These are phyloP conservation scores for Dactylis glomerata DNA, from an alignment of 176 grass and related monocot species.

Conservation along the genomic window DNA sequence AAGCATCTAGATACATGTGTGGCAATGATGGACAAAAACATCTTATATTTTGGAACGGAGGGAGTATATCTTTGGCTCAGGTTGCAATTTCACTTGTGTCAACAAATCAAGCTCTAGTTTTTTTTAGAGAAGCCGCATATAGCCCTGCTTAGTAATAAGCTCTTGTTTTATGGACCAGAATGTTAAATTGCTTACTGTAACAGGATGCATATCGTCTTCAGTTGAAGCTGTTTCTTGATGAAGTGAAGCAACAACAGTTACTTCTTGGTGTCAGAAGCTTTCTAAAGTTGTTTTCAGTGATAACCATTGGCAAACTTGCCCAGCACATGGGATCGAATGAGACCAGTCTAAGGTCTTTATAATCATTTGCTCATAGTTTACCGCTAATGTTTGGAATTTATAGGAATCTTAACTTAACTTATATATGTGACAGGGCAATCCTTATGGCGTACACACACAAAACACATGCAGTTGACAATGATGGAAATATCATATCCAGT, in stretches of 20 bases:
- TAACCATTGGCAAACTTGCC: constrained; percentile 82
- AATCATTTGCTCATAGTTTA: neutral
- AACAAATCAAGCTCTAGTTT: constrained; percentile 5
- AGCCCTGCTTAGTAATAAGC: neutral
- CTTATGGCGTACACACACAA: constrained; percentile 95
- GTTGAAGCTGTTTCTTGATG: constrained; percentile 91
- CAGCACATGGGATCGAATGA: constrained; percentile 83
- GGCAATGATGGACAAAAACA: too few species aligned
- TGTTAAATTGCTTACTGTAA: neutral
- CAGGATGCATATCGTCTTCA: constrained; percentile 96
- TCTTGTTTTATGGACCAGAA: neutral
- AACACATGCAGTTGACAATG: constrained; percentile 79
- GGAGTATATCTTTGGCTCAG: neutral
- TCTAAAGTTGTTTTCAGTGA: constrained; percentile 84
- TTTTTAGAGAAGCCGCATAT: neutral
- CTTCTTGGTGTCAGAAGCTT: constrained; percentile 65
- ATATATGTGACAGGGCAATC: constrained; percentile 55
- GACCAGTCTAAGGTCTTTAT: constrained; percentile 64
- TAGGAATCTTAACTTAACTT: neutral
- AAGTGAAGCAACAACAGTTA: constrained; percentile 95
- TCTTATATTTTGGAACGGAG: too few species aligned
- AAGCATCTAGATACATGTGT: too few species aligned
- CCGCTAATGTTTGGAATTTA: neutral
- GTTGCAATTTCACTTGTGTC: neutral
- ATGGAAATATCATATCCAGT: constrained; percentile 78